Conservation (phyloP, 768 basidiomycete species). For the Mycena rosella region DNA sequence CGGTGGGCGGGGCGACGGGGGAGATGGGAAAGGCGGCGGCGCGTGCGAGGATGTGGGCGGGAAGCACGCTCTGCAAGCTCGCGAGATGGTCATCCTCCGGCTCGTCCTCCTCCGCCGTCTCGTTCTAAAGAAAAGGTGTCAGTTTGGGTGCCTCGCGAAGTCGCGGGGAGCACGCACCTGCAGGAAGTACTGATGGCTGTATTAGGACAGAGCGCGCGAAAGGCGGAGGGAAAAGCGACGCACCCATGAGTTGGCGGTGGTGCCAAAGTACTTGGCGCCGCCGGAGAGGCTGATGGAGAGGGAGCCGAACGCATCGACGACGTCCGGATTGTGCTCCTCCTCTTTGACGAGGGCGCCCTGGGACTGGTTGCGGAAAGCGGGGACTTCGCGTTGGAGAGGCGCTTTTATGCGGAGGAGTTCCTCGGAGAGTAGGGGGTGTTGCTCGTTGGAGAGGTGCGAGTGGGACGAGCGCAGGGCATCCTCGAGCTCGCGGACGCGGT, state of each 20-base stretch:
- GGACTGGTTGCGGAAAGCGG: conserved; percentile 53
- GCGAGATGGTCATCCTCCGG: conserved; percentile 58
- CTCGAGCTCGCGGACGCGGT: conserved; percentile 82
- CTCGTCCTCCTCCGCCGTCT: conserved; percentile 68
- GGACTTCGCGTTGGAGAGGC: conserved; percentile 78
- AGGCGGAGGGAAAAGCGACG: conserved; percentile 40
- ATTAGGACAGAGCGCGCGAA: conserved; percentile 27
- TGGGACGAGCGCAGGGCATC: conserved; percentile 76
- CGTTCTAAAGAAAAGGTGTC: conserved; percentile 61
- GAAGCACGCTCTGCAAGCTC: conserved; percentile 67
- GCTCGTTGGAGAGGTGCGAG: conserved; percentile 66
- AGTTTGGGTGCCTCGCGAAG: conserved; percentile 23
- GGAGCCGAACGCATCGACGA: conserved; percentile 85
- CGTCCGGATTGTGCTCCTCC: conserved; percentile 73
- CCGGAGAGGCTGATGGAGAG: conserved; percentile 81
- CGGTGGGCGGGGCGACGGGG: conserved; percentile 51
- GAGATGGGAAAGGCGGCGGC: conserved; percentile 78
- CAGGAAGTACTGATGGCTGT: conserved; percentile 70
- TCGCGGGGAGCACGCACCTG: conserved; percentile 61
- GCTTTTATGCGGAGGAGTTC: conserved; percentile 83
- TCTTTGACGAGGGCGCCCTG: conserved; percentile 61
- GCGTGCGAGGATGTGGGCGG: conserved; percentile 71
- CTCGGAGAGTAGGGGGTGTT: conserved; percentile 76
- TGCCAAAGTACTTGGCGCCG: conserved; percentile 81
- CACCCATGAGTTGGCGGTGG: conserved; percentile 84